These are phyloP conservation scores for Glaciozyma martinii DNA, from an alignment of 768 basidiomycete genomes.

Conservation along the genomic window DNA sequence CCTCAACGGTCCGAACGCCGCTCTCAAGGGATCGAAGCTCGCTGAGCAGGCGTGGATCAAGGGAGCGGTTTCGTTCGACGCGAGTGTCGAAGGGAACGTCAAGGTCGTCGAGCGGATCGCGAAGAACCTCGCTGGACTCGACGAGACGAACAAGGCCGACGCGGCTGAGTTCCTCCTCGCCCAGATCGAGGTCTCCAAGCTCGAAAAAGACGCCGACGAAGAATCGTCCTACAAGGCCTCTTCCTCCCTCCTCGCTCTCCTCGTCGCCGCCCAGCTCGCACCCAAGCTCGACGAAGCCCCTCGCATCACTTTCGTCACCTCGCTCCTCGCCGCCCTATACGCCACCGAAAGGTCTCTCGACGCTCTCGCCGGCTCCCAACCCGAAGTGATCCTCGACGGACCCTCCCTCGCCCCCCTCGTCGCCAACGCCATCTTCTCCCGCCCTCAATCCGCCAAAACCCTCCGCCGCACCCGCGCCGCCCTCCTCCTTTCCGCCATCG, in stretches of 20 bases:
- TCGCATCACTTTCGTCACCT: conserved; percentile 48
- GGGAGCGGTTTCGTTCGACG: not conserved
- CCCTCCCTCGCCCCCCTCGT: not conserved
- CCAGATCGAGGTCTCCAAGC: conserved; percentile 46
- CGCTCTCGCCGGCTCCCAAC: not conserved
- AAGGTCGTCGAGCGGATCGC: conserved; percentile 20
- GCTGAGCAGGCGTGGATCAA: conserved; percentile 10
- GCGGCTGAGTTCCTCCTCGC: conserved; percentile 47
- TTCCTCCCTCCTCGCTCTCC: conserved; percentile 53
- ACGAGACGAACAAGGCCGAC: conserved; percentile 34
- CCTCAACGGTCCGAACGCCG: conserved; percentile 2
- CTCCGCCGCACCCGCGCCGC: conserved; percentile 26
- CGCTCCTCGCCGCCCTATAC: conserved; percentile 42
- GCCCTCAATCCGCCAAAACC: conserved; percentile 29
- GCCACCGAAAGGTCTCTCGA: conserved; percentile 4
- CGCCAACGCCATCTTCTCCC: conserved; percentile 27
- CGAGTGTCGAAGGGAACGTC: conserved; percentile 6
- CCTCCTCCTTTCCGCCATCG: conserved; percentile 31
- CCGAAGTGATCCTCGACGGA: conserved; percentile 4
- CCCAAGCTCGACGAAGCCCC: conserved; percentile 46
- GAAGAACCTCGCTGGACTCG: conserved; percentile 18
- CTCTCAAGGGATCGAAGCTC: not conserved
- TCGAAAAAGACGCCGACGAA: not conserved
- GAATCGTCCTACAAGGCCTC: conserved; percentile 44
- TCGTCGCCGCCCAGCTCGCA: conserved; percentile 58